These are phyloP conservation scores for Diaporthe sp. DNA, from an alignment of 2,329 filamentous ascomycete genomes.

Conservation along the genomic window DNA sequence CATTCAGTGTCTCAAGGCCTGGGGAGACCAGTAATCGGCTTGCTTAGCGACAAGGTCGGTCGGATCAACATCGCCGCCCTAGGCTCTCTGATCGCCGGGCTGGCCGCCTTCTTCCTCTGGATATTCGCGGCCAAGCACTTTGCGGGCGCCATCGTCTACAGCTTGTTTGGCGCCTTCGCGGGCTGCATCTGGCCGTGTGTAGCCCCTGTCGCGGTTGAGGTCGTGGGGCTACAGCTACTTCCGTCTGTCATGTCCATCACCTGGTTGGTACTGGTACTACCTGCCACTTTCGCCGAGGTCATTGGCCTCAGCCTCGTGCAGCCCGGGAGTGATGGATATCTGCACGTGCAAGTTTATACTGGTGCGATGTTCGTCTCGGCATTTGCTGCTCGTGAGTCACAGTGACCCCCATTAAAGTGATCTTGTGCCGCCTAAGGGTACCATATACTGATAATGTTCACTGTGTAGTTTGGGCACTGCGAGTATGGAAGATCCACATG, in stretches of 20 bases:
- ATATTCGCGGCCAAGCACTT: conserved; percentile 75
- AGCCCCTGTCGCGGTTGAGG: conserved; percentile 79
- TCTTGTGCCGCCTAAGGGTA: not conserved
- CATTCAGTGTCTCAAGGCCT: conserved; percentile 70
- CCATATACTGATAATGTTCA: not conserved
- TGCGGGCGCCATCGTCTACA: conserved; percentile 79
- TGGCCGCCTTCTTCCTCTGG: conserved; percentile 81
- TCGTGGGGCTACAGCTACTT: conserved; percentile 78
- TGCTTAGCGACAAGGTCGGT: conserved; percentile 78
- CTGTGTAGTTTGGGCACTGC: conserved; percentile 55
- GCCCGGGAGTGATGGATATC: conserved; percentile 60
- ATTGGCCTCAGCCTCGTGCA: conserved; percentile 72
- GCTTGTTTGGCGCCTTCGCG: conserved; percentile 76
- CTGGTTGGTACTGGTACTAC: conserved; percentile 80
- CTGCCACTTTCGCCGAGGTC: conserved; percentile 77
- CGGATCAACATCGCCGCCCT: conserved; percentile 79
- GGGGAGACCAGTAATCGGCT: conserved; percentile 80
- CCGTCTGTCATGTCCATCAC: conserved; percentile 77
- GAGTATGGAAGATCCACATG: conserved; percentile 60
- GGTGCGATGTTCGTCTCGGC: conserved; percentile 73
- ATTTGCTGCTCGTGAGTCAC: conserved; percentile 58
- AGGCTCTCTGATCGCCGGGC: conserved; percentile 74
- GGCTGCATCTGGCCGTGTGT: conserved; percentile 81
- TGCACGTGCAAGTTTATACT: conserved; percentile 70
- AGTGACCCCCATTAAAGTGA: not conserved